These are phyloP conservation scores for Fusarium pininemorale DNA, from an alignment of 2,329 filamentous ascomycete genomes.

Conservation along the genomic window DNA sequence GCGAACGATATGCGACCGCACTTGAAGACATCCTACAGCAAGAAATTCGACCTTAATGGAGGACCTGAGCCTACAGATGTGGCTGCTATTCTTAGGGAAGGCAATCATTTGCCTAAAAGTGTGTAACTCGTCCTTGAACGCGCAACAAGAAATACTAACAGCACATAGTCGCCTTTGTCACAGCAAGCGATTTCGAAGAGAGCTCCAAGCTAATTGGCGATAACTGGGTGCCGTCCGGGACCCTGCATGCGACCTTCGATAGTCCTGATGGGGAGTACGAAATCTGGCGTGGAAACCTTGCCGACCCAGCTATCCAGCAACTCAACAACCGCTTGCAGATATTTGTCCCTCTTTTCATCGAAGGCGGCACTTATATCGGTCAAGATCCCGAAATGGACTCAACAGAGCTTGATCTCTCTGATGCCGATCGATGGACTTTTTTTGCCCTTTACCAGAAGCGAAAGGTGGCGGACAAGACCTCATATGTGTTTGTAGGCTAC, in stretches of 20 bases:
- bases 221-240: conserved; percentile 77
- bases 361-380: conserved; percentile 83
- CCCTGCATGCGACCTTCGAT: conserved; percentile 71
- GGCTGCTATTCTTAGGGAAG: conserved; percentile 68
- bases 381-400: conserved; percentile 59
- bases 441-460: conserved; percentile 84
- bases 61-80: conserved; percentile 77
- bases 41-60: conserved; percentile 74
- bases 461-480: conserved; percentile 54
- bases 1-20: conserved; percentile 81
- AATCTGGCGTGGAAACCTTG: conserved; percentile 82
- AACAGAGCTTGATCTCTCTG: conserved; percentile 72
- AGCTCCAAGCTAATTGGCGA: conserved; percentile 58
- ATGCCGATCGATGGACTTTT: conserved; percentile 88
- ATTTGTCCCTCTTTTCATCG: conserved; percentile 86
- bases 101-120: conserved; percentile 74
- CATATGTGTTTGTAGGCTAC: conserved; percentile 89
- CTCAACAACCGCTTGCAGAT: conserved; percentile 85
- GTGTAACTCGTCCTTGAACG: conserved; percentile 43
- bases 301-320: conserved; percentile 73
- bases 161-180: conserved; percentile 71
- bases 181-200: conserved; percentile 68
- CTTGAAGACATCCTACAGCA: conserved; percentile 74
- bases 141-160: conserved; percentile 14
- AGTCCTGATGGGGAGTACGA: conserved; percentile 74